Base-by-base conservation (phyloP, 2,329 filamentous ascomycete species). In the Fonsecaea nubica region DNA sequence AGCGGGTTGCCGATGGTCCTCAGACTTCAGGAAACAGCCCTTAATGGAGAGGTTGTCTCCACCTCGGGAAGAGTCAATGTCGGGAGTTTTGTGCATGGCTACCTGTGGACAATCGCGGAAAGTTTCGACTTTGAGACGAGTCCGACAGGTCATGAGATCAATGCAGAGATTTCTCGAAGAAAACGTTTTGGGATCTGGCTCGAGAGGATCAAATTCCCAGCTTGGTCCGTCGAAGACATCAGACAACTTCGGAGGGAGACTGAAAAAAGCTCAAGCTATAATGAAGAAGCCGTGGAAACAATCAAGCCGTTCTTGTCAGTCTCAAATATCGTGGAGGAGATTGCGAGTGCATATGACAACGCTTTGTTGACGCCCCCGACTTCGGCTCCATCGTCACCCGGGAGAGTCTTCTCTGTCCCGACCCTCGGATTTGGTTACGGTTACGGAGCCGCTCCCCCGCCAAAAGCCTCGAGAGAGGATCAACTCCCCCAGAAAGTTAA, bases 1-100 rank as follows among this genome's bases (percentile, higher is more conserved):
- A 90, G 87, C 73, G 92, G 93, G 0, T 79, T 97, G 42, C 92
- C 93, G 1, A 97, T 97, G 93, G 85, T 97, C 10, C 88, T 96
- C 77, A 87, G 90, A 54, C 84, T 98, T 1, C 93, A 97, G 76
- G 92, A 96, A 74, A 92, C 95, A 69, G 90, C 95, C 57, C 71
- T 75, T 4, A 77, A 75, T 9, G 67, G 65, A 18, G 64, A 71
- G 15, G 82, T 89, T 2, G 85, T 85, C 30, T 87, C 90, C 0
- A 77, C 87, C 50, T 30, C 18, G 3, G 86, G 89, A 35, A 95
- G 94, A 75, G 86, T 96, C 45, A 90, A 92, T 52, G 83, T 96
- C 52, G 92, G 91, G 35, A 93, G 91, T 75, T 81, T 98, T 64
- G 92, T 94, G 58, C 92, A 96, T 74, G 93, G 92, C 8, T 97